Conservation (phyloP, 2,329 filamentous ascomycete genomes). For the Pseudogymnoascus sp. region DNA sequence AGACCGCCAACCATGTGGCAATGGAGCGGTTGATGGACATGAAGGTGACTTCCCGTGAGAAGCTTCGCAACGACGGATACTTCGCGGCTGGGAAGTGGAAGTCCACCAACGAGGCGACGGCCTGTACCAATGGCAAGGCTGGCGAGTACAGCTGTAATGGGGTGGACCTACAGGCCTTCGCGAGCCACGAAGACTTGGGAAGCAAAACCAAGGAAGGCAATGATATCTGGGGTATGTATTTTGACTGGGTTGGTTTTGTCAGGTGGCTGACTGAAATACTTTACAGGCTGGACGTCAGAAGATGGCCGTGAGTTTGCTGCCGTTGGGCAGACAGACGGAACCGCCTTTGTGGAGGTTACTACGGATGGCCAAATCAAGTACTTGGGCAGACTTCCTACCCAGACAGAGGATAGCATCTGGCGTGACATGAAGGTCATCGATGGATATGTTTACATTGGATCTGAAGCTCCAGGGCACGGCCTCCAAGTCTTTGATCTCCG, state of each 20-base stretch:
- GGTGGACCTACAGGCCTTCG: constrained; percentile 50
- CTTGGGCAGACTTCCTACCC: constrained; percentile 28
- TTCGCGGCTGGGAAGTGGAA: not conserved
- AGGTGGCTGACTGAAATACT: constrained; percentile 25
- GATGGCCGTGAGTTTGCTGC: constrained; percentile 44
- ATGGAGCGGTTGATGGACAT: constrained; percentile 3
- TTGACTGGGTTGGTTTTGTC: not conserved
- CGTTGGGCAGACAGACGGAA: constrained; percentile 43
- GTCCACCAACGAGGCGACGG: not conserved
- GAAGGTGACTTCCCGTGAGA: not conserved
- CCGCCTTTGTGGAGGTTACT: constrained; percentile 42
- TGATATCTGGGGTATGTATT: not conserved
- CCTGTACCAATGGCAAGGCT: not conserved
- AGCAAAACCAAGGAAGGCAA: constrained; percentile 33
- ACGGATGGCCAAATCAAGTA: constrained; percentile 39
- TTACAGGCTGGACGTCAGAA: constrained; percentile 38
- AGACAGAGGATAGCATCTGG: constrained; percentile 21
- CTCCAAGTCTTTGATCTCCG: constrained; percentile 51
- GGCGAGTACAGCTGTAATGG: constrained; percentile 5
- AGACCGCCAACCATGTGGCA: not conserved
- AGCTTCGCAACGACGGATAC: not conserved
- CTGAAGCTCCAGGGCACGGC: constrained; percentile 38
- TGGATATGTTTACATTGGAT: constrained; percentile 33
- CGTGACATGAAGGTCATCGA: constrained; percentile 33
- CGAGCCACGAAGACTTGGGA: constrained; percentile 46